Evolutionary conservation across 2,329 filamentous ascomycete genomes (phyloP), one percentile per base, ranked within the genome.

Genomic region (Neofusicoccum umdonicola): DNA sequence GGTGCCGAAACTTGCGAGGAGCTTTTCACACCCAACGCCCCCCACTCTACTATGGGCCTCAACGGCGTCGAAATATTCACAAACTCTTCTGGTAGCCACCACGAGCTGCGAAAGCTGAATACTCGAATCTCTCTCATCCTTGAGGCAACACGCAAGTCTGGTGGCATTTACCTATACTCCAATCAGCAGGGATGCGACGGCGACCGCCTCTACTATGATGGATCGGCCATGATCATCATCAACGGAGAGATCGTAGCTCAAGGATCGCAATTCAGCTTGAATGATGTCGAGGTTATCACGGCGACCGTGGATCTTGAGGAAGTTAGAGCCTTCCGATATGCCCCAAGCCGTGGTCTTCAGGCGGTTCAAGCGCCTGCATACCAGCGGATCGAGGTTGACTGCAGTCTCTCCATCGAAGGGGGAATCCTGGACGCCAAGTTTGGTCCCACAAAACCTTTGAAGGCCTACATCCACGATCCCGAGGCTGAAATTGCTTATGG

Each of bases 1-100:
- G 86, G 87, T 3, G 78, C 81, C 3, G 87, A 89, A 76, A 90
- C 88, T 0, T 91, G 89, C 68, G 89, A 91, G 73, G 69, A 72
- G 61, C 67, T 71, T 5, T 73, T 74, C 62, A 74, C 71, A 0
- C 70, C 71, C 11, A 62, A 70, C 58, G 81, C 81, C 9, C 85
- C 87, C 4, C 84, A 87, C 67, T 84, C 83, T 37, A 77, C 80
- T 9, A 87, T 88, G 79, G 84, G 85, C n/a, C 79, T 92, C 1
- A 83, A 88, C 69, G 91, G 91, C 4, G 86, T 87, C 5, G 91
- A 92, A 71, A 87, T 92, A 63, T 84, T 91, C 67, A 73, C 72
- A 8, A 94, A 94, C 74, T 87, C 83, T 3, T 87, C 83, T 62
- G 90, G 87, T 6, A 87, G 83, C 12, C 91, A 94, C 73, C 86